A percentile compares a stretch with the other conserved stretches of the same genome.
Evolutionary conservation across 2,329 filamentous ascomycete genomes (phyloP).

Genomic region (Lasiodiplodia theobromae): DNA sequence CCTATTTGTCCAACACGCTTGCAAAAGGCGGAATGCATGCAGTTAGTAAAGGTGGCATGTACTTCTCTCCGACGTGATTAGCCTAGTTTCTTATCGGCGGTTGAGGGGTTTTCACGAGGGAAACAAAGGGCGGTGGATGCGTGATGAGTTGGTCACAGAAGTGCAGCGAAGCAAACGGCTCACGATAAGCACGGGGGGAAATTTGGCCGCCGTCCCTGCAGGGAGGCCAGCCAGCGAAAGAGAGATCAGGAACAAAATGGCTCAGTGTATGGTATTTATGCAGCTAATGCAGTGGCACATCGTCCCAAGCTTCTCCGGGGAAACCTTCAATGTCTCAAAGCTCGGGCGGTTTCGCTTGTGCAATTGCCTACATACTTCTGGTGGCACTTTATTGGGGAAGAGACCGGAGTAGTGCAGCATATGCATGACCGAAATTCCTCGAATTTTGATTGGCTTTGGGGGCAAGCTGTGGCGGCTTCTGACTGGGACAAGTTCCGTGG

Average conservation of each 20-base stretch:
- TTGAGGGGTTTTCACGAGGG: neutral
- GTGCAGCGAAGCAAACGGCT: neutral
- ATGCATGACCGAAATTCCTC: neutral
- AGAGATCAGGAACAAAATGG: neutral
- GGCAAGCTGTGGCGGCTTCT: neutral
- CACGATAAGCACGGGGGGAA: constrained; percentile 7
- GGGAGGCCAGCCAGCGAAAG: neutral
- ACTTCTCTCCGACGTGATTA: neutral
- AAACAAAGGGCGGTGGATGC: neutral
- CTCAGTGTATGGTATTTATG: neutral
- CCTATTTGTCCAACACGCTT: neutral
- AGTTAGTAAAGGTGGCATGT: neutral
- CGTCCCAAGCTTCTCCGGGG: neutral
- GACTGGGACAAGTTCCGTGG: neutral
- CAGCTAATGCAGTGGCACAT: neutral
- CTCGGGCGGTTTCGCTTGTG: neutral
- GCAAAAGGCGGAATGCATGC: neutral
- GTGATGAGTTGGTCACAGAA: neutral
- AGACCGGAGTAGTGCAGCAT: neutral
- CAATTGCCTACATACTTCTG: neutral
- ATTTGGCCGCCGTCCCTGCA: neutral
- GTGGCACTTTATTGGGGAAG: neutral
- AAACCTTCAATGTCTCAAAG: neutral
- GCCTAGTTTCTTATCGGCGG: neutral
- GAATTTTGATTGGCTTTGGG: neutral